phyloP scores from a whole-genome alignment of 768 basidiomycete species.

The Suillus discolor region DNA sequence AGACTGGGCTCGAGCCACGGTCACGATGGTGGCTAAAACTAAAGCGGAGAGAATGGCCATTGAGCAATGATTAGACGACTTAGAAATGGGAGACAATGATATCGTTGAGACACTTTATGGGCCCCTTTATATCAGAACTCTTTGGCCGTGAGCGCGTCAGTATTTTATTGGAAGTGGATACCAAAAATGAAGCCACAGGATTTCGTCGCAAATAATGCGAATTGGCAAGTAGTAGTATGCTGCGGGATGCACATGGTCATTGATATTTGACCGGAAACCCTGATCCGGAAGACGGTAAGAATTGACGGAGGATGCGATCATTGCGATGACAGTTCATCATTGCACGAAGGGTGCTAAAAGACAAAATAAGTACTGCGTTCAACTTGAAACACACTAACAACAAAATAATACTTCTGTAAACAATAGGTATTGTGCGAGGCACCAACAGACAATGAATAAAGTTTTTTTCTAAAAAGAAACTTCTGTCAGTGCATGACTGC shows the following conservation, averaged over 20 bases:
- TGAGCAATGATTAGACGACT: neutral
- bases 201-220: neutral
- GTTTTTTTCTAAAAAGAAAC: neutral
- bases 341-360: neutral
- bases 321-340: neutral
- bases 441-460: no score
- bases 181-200: neutral
- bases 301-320: neutral
- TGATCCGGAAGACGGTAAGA: neutral
- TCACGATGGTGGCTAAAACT: slow-evolving; percentile 21
- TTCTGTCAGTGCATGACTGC: neutral
- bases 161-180: neutral
- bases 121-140: neutral
- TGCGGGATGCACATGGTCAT: neutral
- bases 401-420: neutral
- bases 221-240: neutral
- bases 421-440: no score
- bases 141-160: neutral
- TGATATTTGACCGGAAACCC: neutral
- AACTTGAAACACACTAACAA: neutral
- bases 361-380: neutral
- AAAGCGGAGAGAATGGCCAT: slow-evolving; percentile 27
- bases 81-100: neutral
- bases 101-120: neutral
- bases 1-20: slow-evolving; percentile 28